Base-by-base conservation (phyloP, 768 basidiomycete genomes). In the Kwoniella dejecticola region DNA sequence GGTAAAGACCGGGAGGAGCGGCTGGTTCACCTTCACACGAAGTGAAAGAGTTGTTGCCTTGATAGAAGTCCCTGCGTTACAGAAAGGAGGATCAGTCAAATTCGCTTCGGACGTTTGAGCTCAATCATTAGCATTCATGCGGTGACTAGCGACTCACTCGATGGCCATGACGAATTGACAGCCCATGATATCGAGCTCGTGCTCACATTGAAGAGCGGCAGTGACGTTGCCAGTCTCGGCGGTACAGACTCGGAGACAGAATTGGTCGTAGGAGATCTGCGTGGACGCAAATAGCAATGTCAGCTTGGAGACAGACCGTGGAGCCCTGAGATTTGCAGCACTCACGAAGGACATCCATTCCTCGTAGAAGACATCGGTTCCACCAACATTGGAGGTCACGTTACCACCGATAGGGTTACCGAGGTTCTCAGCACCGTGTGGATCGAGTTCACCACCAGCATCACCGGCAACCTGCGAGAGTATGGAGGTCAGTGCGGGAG, bases 231-330 rank as follows among this genome's bases (percentile, higher is more conserved):
- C 24, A 81, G 82, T 26, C 75, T 64, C 55, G 72, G 79, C 68
- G 83, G 85, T 78, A 61, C 74, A 77, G 44, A 81, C 79, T 33
- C 82, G 75, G 63, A 83, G 70, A 71, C 82, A 83, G 78, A 79
- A 83, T 65, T 81, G 77, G 63, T 72, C 76, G 71, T 79, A 79
- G 5, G 79, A 80, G 71, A 81, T 80, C 76, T 80, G 78, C 1
- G 46, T 10, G 27, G 30, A 36, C 29, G 12, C n/a, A 15, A 36
- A 36, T 36, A 36, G 7, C 15, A 15, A 36, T 36, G 15, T 36
- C 15, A 36, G 7, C 15, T 7, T 7, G 33, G 33, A 36, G 33
- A 15, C 33, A 7, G 33, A n/a, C n/a, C n/a, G n/a, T n/a, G n/a
- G n/a, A n/a, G n/a, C n/a, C n/a, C n/a, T n/a, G n/a, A n/a, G n/a